Percentiles rank a stretch among this genome's conserved stretches.
Conservation (phyloP, 2,329 filamentous ascomycete genomes). For the Fusarium compactum region DNA sequence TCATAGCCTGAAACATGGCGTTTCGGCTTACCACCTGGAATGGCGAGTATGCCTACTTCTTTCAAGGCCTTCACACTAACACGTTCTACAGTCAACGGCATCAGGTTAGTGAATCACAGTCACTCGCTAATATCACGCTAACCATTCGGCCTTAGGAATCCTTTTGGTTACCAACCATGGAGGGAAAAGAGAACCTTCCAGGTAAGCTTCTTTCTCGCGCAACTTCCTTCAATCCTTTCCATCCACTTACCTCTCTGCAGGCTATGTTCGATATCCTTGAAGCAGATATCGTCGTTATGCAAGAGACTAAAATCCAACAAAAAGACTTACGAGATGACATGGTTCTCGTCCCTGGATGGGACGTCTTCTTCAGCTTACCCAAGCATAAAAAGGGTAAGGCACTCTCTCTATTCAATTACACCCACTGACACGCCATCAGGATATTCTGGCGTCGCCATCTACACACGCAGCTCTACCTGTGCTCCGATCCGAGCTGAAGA, state of each 20-base stretch:
- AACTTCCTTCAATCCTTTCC: background rate
- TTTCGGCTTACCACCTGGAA: constrained; percentile 90
- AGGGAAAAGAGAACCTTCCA: constrained; percentile 76
- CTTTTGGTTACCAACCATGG: constrained; percentile 89
- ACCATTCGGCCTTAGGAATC: constrained; percentile 67
- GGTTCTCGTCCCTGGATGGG: constrained; percentile 94
- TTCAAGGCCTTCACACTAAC: constrained; percentile 1
- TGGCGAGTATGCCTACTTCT: constrained; percentile 62
- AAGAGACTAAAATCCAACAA: constrained; percentile 95
- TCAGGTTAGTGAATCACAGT: constrained; percentile 65
- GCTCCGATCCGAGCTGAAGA: constrained; percentile 91
- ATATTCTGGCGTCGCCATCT: constrained; percentile 95
- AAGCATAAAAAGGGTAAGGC: constrained; percentile 87
- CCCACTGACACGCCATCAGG: constrained; percentile 62
- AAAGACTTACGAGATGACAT: constrained; percentile 95
- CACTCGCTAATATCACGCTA: background rate
- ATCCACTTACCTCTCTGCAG: constrained; percentile 54
- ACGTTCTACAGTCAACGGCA: constrained; percentile 75
- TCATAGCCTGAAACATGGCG: constrained; percentile 64
- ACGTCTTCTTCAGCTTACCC: constrained; percentile 94
- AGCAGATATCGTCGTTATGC: constrained; percentile 93
- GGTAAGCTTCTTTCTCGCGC: constrained; percentile 55
- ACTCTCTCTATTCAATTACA: background rate
- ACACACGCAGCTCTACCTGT: constrained; percentile 88
- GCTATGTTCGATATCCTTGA: constrained; percentile 95